These are phyloP conservation scores for Colletotrichum sansevieriae DNA, from an alignment of 2,329 filamentous ascomycete genomes.

Conservation along the genomic window DNA sequence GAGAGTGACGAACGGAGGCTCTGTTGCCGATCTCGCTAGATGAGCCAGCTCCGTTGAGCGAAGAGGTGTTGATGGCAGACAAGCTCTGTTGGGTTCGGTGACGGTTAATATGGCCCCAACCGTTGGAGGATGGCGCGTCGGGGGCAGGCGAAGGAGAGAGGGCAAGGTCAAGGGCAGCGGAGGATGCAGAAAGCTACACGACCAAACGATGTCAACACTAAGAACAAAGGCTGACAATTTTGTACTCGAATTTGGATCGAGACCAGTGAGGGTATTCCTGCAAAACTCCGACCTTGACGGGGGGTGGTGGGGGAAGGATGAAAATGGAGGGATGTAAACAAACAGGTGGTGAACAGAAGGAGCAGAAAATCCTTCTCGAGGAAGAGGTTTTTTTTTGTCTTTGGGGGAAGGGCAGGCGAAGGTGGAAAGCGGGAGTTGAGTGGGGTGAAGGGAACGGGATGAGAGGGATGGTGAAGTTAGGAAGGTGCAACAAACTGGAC, in stretches of 20 bases:
- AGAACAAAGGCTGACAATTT: conserved; percentile 44
- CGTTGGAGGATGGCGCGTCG: conserved; percentile 61
- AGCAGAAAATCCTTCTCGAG: neutral
- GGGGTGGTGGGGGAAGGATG: neutral
- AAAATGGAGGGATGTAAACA: conserved; percentile 4
- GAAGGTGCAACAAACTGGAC: conserved; percentile 1
- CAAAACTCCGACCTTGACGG: conserved; percentile 30
- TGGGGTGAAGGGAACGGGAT: conserved; percentile 20
- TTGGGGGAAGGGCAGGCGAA: neutral
- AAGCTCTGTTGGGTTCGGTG: conserved; percentile 76
- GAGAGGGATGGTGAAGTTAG: conserved; percentile 26
- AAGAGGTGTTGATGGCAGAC: conserved; percentile 58
- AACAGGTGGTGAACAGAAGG: neutral
- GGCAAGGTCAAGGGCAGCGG: conserved; percentile 84
- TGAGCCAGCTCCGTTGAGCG: conserved; percentile 54
- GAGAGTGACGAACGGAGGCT: conserved; percentile 67
- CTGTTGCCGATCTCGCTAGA: conserved; percentile 61
- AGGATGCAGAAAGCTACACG: conserved; percentile 81
- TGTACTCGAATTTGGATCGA: conserved; percentile 20
- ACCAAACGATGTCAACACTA: conserved; percentile 49
- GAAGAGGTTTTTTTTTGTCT: neutral
- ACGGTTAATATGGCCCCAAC: conserved; percentile 75
- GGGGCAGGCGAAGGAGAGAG: conserved; percentile 75
- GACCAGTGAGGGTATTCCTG: conserved; percentile 23
- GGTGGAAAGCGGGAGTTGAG: conserved; percentile 6